A percentile compares a stretch with the other conserved stretches of the same genome.
Evolutionary conservation across 2,329 filamentous ascomycete genomes (phyloP).

Genomic region (Remersonia thermophila): DNA sequence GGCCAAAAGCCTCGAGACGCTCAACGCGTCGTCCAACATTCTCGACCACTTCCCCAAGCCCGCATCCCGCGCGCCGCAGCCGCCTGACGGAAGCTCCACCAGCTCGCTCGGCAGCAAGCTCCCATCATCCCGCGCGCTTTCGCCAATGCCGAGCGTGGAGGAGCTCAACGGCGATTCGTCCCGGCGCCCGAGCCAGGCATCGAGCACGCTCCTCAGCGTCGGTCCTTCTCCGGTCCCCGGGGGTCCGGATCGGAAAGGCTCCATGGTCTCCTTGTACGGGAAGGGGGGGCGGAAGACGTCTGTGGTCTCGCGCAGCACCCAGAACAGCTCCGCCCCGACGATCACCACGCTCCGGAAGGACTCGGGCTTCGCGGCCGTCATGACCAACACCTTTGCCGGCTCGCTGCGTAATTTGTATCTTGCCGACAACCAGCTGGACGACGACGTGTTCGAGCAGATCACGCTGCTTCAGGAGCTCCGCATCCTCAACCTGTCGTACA

Average conservation of each 20-base stretch:
- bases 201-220: slow-evolving; percentile 61
- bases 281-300: slow-evolving; percentile 78
- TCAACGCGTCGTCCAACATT: slow-evolving; percentile 93
- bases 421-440: slow-evolving; percentile 86
- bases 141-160: slow-evolving; percentile 60
- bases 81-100: slow-evolving; percentile 40
- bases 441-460: slow-evolving; percentile 90
- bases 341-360: slow-evolving; percentile 58
- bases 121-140: slow-evolving; percentile 26
- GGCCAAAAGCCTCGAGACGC: slow-evolving; percentile 74
- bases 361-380: slow-evolving; percentile 61
- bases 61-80: slow-evolving; percentile 53
- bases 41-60: slow-evolving; percentile 85
- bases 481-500: slow-evolving; percentile 87
- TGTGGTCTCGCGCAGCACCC: slow-evolving; percentile 54
- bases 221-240: slow-evolving; percentile 56
- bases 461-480: slow-evolving; percentile 71
- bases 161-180: slow-evolving; percentile 49
- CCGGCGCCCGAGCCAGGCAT: slow-evolving; percentile 74
- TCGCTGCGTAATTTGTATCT: slow-evolving; percentile 76
- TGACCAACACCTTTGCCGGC: slow-evolving; percentile 77
- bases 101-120: slow-evolving; percentile 25
- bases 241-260: slow-evolving; percentile 61
- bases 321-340: slow-evolving; percentile 37
- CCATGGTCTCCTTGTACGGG: slow-evolving; percentile 68